Conservation (phyloP, 2,329 filamentous ascomycete genomes). For the Beauveria medogensis region DNA sequence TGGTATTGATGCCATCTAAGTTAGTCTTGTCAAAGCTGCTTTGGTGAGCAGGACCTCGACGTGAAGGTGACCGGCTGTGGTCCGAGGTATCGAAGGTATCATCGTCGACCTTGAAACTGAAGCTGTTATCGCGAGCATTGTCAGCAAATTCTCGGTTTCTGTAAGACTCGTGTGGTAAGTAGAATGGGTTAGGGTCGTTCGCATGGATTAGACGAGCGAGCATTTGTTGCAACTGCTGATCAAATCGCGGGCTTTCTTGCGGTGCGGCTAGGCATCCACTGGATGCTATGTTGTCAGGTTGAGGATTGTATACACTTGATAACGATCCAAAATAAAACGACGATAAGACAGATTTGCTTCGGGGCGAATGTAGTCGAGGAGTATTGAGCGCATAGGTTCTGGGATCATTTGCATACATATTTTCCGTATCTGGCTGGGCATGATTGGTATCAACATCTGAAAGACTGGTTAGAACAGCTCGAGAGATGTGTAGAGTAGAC, state of each 20-base stretch:
- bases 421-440: not conserved
- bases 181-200: not conserved
- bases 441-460: not conserved
- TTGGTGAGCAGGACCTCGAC: slow-evolving; percentile 25
- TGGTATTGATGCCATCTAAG: slow-evolving; percentile 54
- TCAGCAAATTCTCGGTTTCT: slow-evolving; percentile 22
- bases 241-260: slow-evolving; percentile 28
- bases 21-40: slow-evolving; percentile 41
- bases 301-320: slow-evolving; percentile 11
- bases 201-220: slow-evolving; percentile 19
- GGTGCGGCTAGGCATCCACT: slow-evolving; percentile 23
- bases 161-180: not conserved
- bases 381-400: not conserved
- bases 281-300: slow-evolving; percentile 16
- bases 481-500: too few relatives aligned
- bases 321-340: slow-evolving; percentile 9
- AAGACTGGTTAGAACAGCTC: not conserved
- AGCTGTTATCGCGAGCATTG: slow-evolving; percentile 34
- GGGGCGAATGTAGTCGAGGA: not conserved
- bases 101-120: slow-evolving; percentile 39
- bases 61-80: not conserved
- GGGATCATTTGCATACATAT: slow-evolving; percentile 9
- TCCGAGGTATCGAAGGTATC: slow-evolving; percentile 26
- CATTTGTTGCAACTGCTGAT: slow-evolving; percentile 31
- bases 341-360: not conserved